phyloP scores from a whole-genome alignment of 768 basidiomycete species.

The Tricholoma saponaceum region DNA sequence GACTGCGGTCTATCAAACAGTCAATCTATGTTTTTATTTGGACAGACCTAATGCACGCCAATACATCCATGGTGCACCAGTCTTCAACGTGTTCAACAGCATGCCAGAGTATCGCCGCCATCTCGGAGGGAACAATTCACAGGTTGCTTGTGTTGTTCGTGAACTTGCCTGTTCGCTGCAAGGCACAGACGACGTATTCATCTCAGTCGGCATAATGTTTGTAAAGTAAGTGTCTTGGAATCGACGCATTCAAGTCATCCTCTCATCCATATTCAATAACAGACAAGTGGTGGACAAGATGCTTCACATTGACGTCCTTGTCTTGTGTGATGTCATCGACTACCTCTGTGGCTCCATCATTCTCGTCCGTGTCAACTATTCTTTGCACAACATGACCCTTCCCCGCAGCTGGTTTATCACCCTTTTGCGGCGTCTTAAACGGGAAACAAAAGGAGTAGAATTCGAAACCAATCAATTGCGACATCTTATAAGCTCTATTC shows the following conservation, averaged over 20 bases:
- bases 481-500: slow-evolving; percentile 15
- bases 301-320: slow-evolving; percentile 39
- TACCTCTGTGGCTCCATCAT: slow-evolving; percentile 40
- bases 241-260: background rate
- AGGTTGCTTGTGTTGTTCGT: slow-evolving; percentile 10
- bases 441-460: slow-evolving; percentile 7
- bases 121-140: background rate
- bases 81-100: background rate
- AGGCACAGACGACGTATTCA: slow-evolving; percentile 18
- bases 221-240: slow-evolving; percentile 30
- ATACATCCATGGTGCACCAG: background rate
- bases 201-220: slow-evolving; percentile 34
- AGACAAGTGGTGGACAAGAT: slow-evolving; percentile 41
- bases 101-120: background rate
- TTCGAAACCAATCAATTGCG: slow-evolving; percentile 3
- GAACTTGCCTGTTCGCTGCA: slow-evolving; percentile 24
- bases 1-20: slow-evolving; percentile 14
- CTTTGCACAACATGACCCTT: slow-evolving; percentile 44
- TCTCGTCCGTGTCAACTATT: slow-evolving; percentile 15
- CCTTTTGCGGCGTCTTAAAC: slow-evolving; percentile 21
- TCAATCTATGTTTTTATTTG: slow-evolving; percentile 21
- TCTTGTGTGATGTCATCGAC: slow-evolving; percentile 52
- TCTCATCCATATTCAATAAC: background rate
- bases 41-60: background rate
- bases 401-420: slow-evolving; percentile 45